Evolutionary conservation across 768 basidiomycete genomes (phyloP).

Genomic region (Rossbeevera mucosa): DNA sequence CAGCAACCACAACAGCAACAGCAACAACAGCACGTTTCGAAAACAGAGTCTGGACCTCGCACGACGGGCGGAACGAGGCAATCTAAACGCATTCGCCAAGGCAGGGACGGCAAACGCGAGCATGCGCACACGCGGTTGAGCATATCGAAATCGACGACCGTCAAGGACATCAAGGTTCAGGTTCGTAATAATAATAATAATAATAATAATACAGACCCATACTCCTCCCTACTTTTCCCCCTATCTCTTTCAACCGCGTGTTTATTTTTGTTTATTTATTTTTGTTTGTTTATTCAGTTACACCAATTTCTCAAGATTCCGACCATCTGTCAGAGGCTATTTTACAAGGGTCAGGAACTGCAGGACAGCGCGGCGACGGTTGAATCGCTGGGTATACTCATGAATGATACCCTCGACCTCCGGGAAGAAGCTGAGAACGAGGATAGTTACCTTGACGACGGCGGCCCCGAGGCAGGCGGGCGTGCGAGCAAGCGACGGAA

Average conservation of each 20-base stretch:
- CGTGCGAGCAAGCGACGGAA: constrained; percentile 38
- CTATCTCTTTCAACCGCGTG: neutral
- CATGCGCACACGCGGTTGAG: constrained; percentile 47
- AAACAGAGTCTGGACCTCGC: constrained; percentile 35
- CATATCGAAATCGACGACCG: constrained; percentile 59
- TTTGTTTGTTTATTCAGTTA: constrained; percentile 38
- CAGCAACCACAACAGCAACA: constrained; percentile 4
- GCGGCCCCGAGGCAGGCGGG: constrained; percentile 35
- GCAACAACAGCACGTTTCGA: constrained; percentile 10
- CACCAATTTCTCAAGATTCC: constrained; percentile 61
- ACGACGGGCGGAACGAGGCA: constrained; percentile 47
- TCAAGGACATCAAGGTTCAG: constrained; percentile 76
- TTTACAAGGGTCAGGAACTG: constrained; percentile 58
- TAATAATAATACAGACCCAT: no score
- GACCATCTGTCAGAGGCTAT: constrained; percentile 72
- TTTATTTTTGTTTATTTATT: neutral
- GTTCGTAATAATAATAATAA: constrained; percentile 41
- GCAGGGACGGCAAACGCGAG: constrained; percentile 44
- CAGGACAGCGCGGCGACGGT: constrained; percentile 51
- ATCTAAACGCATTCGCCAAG: constrained; percentile 65
- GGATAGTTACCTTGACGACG: constrained; percentile 45
- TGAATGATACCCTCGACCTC: constrained; percentile 63
- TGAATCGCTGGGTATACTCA: constrained; percentile 52
- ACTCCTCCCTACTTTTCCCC: neutral
- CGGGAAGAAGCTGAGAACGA: constrained; percentile 58